Base-by-base conservation (phyloP, 2,329 filamentous ascomycete species). In the Penicillium sp. region DNA sequence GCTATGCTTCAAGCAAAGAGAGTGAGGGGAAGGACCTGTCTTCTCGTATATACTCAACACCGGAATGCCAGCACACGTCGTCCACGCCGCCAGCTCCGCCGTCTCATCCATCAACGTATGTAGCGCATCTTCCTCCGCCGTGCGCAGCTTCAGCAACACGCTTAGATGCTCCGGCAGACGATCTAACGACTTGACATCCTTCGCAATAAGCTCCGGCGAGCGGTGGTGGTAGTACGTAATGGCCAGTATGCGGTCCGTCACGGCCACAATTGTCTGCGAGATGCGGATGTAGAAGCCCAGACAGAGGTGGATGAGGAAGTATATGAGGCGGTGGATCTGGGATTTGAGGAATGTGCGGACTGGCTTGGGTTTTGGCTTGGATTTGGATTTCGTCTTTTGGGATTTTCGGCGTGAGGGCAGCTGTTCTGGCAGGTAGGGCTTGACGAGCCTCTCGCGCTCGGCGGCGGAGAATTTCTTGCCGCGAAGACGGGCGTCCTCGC, bases 161-260 rank as follows among this genome's bases (percentile, higher is more conserved):
- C 91, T 97, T 51, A 99, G 73, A 69, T 99, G 94, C 62, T 88
- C 83, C 2, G 94, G 94, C 59, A 95, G 74, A 65, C 88, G 85
- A 57, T 79, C 81, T 57, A 99, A 74, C 9, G 82, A 81, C 70
- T 85, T 85, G 24, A 97, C 87, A 75, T 99, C 94, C 66, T 88
- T 87, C 67, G 88, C 86, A 64, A 99, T 96, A 68, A 96, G 85
- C 69, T 96, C 90, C 7, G 94, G 94, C 0, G 93, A 96, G 52
- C 90, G 89, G 73, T 99, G 94, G 76, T 99, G 95, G 77, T 99
- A 94, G 72, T 93, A 92, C 55, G 96, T 80, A 60, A 97, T 83
- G 9, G 90, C 89, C 53, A 91, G 83, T 61, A 93, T 77, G 59
- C 89, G 86, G 70, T 94, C 89, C 63, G 85, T 79, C 50, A 96